Percentiles rank a stretch among this genome's conserved stretches.
Evolutionary conservation across 2,329 filamentous ascomycete species (phyloP).

Genomic region (Fusarium sp.): DNA sequence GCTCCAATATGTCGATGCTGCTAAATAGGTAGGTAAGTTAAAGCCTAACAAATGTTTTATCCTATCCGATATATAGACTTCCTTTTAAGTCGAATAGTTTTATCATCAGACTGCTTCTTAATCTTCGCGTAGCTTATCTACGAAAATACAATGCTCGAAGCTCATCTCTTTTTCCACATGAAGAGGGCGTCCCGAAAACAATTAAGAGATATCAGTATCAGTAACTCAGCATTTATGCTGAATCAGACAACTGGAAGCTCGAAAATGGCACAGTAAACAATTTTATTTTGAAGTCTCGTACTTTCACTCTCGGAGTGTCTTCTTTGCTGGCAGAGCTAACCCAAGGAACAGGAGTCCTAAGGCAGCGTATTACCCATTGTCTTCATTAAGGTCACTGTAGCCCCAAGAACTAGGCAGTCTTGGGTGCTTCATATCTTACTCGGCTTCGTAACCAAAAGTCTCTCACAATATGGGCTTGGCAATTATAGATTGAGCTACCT

Average conservation of each 20-base stretch:
- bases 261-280: neutral
- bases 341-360: neutral
- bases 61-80: neutral
- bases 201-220: neutral
- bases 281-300: neutral
- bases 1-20: neutral
- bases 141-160: neutral
- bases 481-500: neutral
- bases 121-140: neutral
- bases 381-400: neutral
- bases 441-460: neutral
- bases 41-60: neutral
- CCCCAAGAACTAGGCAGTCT: neutral
- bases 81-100: neutral
- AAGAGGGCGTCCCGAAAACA: neutral
- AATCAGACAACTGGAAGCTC: neutral
- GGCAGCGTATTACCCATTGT: neutral
- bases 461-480: neutral
- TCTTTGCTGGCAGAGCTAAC: neutral
- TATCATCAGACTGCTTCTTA: neutral
- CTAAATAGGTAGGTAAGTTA: neutral
- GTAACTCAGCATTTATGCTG: neutral
- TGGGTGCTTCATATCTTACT: neutral
- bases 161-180: neutral
- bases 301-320: neutral